Conservation (phyloP, 1,139 yeast genomes). For the Saccharomycopsis hybrid region DNA sequence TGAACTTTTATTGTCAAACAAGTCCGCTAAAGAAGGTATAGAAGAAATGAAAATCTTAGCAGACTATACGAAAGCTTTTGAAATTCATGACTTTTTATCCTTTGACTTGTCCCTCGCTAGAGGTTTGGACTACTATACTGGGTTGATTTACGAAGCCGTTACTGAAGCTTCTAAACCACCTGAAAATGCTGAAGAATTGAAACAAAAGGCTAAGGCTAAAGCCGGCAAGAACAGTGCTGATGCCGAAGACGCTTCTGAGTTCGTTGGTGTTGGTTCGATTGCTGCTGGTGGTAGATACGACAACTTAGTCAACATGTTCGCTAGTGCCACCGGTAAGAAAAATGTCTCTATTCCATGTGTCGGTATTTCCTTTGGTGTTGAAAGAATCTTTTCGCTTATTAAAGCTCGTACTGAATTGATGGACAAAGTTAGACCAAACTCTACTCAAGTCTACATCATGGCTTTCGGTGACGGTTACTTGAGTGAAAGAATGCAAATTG, state of each 20-base stretch:
- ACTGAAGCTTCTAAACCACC: constrained; percentile 96
- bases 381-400: constrained; percentile 83
- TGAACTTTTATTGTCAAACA: constrained; percentile 53
- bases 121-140: constrained; percentile 96
- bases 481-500: constrained; percentile 81
- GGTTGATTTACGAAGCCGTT: constrained; percentile 92
- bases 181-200: constrained; percentile 58
- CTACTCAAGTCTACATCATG: constrained; percentile 92
- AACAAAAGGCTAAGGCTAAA: constrained; percentile 33
- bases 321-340: constrained; percentile 71
- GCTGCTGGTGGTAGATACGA: constrained; percentile 99
- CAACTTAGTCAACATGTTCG: constrained; percentile 92
- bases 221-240: constrained; percentile 32
- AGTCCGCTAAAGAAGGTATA: constrained; percentile 72
- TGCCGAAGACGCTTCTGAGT: constrained; percentile 89
- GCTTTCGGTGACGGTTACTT: constrained; percentile 97
- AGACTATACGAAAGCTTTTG: constrained; percentile 76
- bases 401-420: constrained; percentile 62
- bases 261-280: constrained; percentile 96
- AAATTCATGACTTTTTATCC: constrained; percentile 54
- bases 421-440: constrained; percentile 63
- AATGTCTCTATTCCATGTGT: constrained; percentile 86
- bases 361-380: constrained; percentile 95
- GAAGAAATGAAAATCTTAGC: constrained; percentile 72
- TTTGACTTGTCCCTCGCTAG: constrained; percentile 94